These are phyloP conservation scores for Fusarium miscanthi DNA, from an alignment of 2,329 filamentous ascomycete genomes.

Conservation along the genomic window DNA sequence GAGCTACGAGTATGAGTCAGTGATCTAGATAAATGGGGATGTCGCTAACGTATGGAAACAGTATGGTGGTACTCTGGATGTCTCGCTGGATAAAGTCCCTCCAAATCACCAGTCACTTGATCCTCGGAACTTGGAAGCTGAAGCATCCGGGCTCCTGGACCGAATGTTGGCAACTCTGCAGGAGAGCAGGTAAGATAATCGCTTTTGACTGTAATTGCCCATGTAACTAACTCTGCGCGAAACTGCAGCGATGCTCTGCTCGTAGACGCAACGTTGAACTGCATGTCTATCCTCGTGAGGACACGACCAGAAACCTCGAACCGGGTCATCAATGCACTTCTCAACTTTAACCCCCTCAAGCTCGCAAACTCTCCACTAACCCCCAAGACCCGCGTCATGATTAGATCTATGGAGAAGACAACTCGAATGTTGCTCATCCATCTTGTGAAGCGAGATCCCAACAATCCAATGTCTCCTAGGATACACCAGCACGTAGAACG, in stretches of 20 bases:
- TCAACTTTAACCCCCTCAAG: conserved; percentile 93
- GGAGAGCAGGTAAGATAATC: conserved; percentile 76
- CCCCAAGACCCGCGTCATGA: conserved; percentile 80
- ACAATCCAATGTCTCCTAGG: conserved; percentile 77
- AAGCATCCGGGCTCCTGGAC: conserved; percentile 90
- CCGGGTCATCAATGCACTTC: conserved; percentile 85
- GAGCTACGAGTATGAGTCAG: conserved; percentile 78
- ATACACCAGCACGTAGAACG: conserved; percentile 91
- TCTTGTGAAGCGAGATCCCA: conserved; percentile 85
- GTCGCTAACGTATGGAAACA: conserved; percentile 42
- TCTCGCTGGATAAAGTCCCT: conserved; percentile 87
- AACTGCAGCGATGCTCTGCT: conserved; percentile 80
- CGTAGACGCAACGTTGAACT: conserved; percentile 92
- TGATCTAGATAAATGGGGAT: background rate
- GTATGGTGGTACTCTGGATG: conserved; percentile 70
- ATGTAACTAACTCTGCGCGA: conserved; percentile 17
- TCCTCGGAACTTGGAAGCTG: conserved; percentile 85
- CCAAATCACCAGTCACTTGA: conserved; percentile 84
- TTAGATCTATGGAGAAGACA: conserved; percentile 96
- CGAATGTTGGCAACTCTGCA: conserved; percentile 87
- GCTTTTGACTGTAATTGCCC: background rate
- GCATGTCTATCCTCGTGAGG: conserved; percentile 83
- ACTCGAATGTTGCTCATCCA: conserved; percentile 86
- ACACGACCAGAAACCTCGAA: conserved; percentile 82
- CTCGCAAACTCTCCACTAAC: conserved; percentile 82